These are phyloP conservation scores for Teratosphaeria pseudoeucalypti DNA, from an alignment of 2,329 filamentous ascomycete genomes.

Conservation along the genomic window DNA sequence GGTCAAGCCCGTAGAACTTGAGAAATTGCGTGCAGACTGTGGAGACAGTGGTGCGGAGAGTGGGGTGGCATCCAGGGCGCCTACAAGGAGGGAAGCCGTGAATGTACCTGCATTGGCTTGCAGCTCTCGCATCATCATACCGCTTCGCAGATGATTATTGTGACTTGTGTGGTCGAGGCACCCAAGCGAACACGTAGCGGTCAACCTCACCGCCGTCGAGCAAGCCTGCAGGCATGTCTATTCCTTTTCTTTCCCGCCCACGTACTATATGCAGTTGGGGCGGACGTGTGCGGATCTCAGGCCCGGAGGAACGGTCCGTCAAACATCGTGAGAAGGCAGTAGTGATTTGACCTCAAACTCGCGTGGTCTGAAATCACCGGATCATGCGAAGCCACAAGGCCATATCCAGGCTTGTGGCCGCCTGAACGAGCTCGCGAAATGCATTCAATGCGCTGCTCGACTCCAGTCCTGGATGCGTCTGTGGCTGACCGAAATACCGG, in stretches of 20 bases:
- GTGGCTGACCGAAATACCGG: background rate
- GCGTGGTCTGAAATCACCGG: background rate
- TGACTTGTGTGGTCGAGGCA: background rate
- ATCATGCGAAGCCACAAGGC: too few relatives aligned
- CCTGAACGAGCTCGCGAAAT: background rate
- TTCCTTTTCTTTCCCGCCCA: too few relatives aligned
- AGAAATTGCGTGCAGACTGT: background rate
- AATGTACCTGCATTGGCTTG: background rate
- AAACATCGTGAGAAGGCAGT: background rate
- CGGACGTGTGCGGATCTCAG: background rate
- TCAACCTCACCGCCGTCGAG: background rate
- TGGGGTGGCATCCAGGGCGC: background rate
- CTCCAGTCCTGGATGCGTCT: background rate
- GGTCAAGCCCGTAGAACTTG: background rate
- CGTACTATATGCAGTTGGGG: too few relatives aligned
- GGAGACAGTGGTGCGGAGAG: background rate
- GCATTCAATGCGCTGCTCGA: background rate
- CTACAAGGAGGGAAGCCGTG: too few relatives aligned
- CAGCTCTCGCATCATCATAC: background rate
- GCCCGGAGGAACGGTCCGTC: background rate
- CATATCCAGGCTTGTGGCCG: too few relatives aligned
- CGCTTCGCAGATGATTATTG: background rate
- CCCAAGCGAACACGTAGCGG: background rate
- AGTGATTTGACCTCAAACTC: background rate
- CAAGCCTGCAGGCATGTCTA: background rate